These are phyloP conservation scores for Pachyrhizus erosus DNA, from an alignment of 306 rosid genomes.

Conservation along the genomic window DNA sequence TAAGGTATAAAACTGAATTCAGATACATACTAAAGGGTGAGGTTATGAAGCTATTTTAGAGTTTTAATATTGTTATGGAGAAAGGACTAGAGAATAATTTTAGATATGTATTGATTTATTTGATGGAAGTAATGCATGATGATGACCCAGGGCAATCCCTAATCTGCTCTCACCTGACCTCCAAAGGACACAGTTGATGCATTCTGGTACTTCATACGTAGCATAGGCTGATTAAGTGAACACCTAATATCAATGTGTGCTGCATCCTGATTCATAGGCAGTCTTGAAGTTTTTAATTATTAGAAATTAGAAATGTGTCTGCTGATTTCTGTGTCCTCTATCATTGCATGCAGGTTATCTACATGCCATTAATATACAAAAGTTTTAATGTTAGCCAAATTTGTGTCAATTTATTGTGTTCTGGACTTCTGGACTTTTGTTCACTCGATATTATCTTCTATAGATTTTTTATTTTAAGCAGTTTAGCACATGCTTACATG, in stretches of 20 bases:
- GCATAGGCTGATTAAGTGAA: not conserved
- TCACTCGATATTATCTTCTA: not conserved
- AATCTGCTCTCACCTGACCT: slow-evolving; percentile 4
- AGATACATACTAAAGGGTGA: not conserved
- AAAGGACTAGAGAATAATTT: slow-evolving; percentile 13
- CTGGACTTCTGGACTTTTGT: not conserved
- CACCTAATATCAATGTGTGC: not conserved
- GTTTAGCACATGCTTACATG: slow-evolving; percentile 13
- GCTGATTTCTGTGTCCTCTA: slow-evolving; percentile 11
- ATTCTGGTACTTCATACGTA: not conserved
- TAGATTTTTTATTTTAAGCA: not conserved
- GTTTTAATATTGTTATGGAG: slow-evolving; percentile 15
- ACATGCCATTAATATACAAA: not conserved
- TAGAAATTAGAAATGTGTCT: slow-evolving; percentile 10
- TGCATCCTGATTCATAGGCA: not conserved
- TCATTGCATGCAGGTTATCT: not conserved
- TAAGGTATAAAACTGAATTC: slow-evolving; percentile 65
- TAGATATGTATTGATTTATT: slow-evolving; percentile 18
- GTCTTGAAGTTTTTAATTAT: not conserved
- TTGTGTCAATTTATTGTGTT: not conserved
- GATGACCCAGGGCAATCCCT: not conserved
- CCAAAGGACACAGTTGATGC: not conserved
- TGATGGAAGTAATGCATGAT: not conserved
- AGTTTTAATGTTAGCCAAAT: slow-evolving; percentile 9
- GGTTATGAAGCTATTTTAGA: slow-evolving; percentile 9